Percentiles rank a stretch among this genome's conserved stretches.
Evolutionary conservation across 306 rosid genomes (phyloP).

Genomic region (Quercus gilva): DNA sequence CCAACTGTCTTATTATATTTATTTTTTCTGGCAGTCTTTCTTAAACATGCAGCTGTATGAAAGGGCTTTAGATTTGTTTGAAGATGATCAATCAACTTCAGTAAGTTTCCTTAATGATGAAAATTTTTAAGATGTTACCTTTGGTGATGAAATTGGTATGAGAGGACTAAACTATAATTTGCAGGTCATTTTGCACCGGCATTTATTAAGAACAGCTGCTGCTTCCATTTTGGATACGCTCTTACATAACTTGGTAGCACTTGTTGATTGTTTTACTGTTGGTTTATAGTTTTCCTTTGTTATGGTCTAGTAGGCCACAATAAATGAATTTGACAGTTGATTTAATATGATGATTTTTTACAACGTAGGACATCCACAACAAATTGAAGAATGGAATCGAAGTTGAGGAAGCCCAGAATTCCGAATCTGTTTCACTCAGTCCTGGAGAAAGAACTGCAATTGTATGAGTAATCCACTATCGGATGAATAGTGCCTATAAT

Average conservation of each 20-base stretch:
- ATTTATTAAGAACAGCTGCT: constrained; percentile 85
- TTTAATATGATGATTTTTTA: constrained; percentile 18
- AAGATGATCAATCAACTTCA: constrained; percentile 86
- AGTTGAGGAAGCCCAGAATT: constrained; percentile 54
- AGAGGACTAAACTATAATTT: constrained; percentile 29
- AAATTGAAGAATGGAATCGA: constrained; percentile 85
- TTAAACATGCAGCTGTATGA: constrained; percentile 91
- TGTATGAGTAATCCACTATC: constrained; percentile 46
- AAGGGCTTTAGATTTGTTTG: constrained; percentile 91
- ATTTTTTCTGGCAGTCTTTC: constrained; percentile 68
- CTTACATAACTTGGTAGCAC: constrained; percentile 65
- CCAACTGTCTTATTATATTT: constrained; percentile 22
- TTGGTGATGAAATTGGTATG: constrained; percentile 25
- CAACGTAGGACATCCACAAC: constrained; percentile 71
- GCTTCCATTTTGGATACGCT: constrained; percentile 67
- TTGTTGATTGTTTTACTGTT: neutral
- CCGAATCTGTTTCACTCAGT: constrained; percentile 52
- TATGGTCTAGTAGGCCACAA: neutral
- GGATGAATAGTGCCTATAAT: neutral
- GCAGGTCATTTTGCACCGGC: constrained; percentile 95
- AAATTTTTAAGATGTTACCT: constrained; percentile 14
- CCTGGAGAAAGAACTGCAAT: constrained; percentile 74
- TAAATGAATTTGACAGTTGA: constrained; percentile 7
- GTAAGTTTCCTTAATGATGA: constrained; percentile 47
- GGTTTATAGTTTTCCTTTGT: constrained; percentile 13